Percentiles rank a stretch among this genome's conserved stretches.
Conservation (phyloP, 345 rosid species). For the Eucalyptus caleyi region DNA sequence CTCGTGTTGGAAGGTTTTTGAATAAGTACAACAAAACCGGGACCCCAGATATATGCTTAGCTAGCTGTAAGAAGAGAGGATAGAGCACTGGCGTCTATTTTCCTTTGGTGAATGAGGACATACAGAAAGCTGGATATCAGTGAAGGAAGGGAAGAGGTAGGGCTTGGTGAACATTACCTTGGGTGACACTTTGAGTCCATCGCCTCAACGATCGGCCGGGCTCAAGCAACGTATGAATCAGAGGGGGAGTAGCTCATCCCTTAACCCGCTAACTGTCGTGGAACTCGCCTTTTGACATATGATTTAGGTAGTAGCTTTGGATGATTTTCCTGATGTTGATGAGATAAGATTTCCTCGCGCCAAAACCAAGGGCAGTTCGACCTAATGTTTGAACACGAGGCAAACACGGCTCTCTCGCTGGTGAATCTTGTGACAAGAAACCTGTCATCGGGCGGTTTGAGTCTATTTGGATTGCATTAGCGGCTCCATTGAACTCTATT, state of each 20-base stretch:
- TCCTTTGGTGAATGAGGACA: not conserved
- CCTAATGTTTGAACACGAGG: not conserved
- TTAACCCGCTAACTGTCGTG: not conserved
- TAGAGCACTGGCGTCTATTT: not conserved
- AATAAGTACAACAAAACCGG: not conserved
- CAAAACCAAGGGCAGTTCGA: not conserved
- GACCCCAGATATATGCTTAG: not conserved
- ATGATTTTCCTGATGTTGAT: not conserved
- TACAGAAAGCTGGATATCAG: not conserved
- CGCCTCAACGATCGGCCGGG: not conserved
- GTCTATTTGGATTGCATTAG: not conserved
- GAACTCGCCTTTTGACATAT: not conserved
- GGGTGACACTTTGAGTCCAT: not conserved
- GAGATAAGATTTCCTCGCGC: not conserved
- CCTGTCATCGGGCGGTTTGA: not conserved
- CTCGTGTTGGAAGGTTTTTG: not conserved
- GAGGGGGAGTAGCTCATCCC: not conserved
- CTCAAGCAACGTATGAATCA: not conserved
- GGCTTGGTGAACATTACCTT: not conserved
- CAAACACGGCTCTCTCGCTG: not conserved
- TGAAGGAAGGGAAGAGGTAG: not conserved
- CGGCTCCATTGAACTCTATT: not conserved
- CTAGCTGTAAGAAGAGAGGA: not conserved
- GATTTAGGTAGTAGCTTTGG: not conserved
- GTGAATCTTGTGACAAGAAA: not conserved